Evolutionary conservation across 73 alveolate species (phyloP), one percentile per base, ranked within the genome.

Genomic region (Paramecium octaurelia): DNA sequence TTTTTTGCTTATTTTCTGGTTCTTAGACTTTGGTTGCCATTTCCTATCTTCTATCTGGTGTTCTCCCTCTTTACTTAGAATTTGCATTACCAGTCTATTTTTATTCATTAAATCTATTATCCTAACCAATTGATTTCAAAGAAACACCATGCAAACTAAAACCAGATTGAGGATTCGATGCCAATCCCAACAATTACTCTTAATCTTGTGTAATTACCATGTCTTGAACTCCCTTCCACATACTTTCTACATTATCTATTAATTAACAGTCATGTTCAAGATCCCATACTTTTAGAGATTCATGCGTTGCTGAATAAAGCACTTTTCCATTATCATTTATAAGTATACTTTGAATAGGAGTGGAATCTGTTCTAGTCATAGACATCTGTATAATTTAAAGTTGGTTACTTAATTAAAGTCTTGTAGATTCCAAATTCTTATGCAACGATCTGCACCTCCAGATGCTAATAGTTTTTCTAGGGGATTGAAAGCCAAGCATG

Each of bases 201-300:
- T 35, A 16, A 44, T 80, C 91, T 20, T 27, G 34, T 36, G 18
- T 40, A 36, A 73, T 80, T 10, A 80, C 20, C 91, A 89, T 42
- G 73, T 89, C 94, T 54, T 64, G 27, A 21, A 89, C 88, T 44
- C 94, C 94, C 76, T 84, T 89, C 94, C 94, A 89, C 20, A 27
- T 46, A 44, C 92, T 70, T 27, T 89, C 94, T 16, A 89, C 84
- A 27, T 89, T 89, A 43, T 89, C 94, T 43, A 89, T 43, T 16
- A 89, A 59, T 46, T 70, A 46, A 12, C 85, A 57, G 27, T 89
- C 90, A 34, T 70, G 71, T 21, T 89, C 94, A 14, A 89, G 24
- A n/a, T 89, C 88, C 94, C 94, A 89, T 6, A 89, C 94, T 34
- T 89, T 89, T 36, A 89, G 31, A 24, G 92, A 70, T 71, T 89